Evolutionary conservation across 352 stramenopile genomes (phyloP), one percentile per base, ranked within the genome.

Genomic region (Discostella stelligera): DNA sequence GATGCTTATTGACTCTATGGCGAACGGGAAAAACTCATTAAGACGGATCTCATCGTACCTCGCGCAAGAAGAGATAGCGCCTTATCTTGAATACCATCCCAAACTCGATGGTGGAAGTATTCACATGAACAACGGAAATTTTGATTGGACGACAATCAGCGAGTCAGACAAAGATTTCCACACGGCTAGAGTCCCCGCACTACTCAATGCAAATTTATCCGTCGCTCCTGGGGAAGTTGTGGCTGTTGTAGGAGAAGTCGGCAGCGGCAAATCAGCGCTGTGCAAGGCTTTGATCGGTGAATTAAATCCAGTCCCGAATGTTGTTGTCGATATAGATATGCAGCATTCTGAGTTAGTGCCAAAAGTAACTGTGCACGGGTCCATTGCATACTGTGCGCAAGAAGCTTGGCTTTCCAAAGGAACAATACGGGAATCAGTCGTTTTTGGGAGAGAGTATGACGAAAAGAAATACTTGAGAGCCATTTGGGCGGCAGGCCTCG

Each of bases 371-470:
- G 58, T 68, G 3, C 67, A 86, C 41, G 87, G 87, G 1, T 79
- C 81, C 59, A 74, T 88, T 27, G 83, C 76, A 9, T 93, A 92
- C 56, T 92, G 84, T 74, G 81, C 82, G 3, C 86, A 91, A 76
- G 84, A 92, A 54, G 82, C 88, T 32, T 93, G 90, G 90, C 64
- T 95, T 23, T 80, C 90, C 20, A 93, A 94, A 65, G 87, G 86
- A 54, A 90, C 91, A 3, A 78, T 95, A 16, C 49, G 83, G 18
- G 89, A 95, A 56, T 91, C 91, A 37, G 84, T 95, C 32, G 72
- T 94, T 5, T 94, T 95, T 74, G 91, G 90, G 9, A 65, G 82
- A 50, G 85, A 90, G 6, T 94, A 86, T 41, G 80, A 95, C 37
- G 71, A 91, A 72, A 41, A 71, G 37, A 79, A 72, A 79, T 95